Conservation (phyloP, 495 filamentous ascomycete species). For the Penicillium paradoxum region DNA sequence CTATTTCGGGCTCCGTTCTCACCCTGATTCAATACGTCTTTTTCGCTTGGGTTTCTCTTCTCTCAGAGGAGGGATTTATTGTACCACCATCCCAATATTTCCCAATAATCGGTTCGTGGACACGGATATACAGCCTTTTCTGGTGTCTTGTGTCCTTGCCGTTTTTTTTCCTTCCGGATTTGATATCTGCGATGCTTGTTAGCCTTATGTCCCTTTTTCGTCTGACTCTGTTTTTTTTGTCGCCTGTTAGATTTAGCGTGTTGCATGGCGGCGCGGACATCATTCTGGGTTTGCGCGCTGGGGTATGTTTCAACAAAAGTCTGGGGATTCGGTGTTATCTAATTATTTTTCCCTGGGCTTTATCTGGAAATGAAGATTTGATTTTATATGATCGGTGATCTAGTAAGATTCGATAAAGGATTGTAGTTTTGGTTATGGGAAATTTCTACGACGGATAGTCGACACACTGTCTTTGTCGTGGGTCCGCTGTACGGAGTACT, state of each 20-base stretch:
- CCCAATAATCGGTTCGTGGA: not conserved
- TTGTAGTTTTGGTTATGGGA: too few relatives aligned
- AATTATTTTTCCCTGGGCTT: not conserved
- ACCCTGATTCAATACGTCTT: not conserved
- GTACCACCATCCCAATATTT: not conserved
- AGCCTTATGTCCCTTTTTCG: not conserved
- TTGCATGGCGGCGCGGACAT: slow-evolving; percentile 10
- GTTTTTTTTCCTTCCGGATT: not conserved
- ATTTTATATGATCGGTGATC: too few relatives aligned
- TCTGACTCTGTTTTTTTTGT: not conserved
- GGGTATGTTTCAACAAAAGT: slow-evolving; percentile 8
- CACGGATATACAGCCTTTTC: not conserved
- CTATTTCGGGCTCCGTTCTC: too few relatives aligned
- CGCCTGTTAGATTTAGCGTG: slow-evolving; percentile 9
- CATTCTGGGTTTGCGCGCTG: not conserved
- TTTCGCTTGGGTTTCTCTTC: not conserved
- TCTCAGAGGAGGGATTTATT: not conserved
- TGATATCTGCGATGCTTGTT: not conserved
- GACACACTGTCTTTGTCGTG: too few relatives aligned
- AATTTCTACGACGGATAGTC: too few relatives aligned
- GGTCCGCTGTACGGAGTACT: too few relatives aligned
- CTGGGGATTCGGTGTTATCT: slow-evolving; percentile 5
- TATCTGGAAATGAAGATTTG: not conserved
- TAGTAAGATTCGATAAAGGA: too few relatives aligned
- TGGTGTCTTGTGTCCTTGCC: too few relatives aligned